phyloP scores from a whole-genome alignment of 1,139 yeast species.

The Geotrichum phurueaensis region DNA sequence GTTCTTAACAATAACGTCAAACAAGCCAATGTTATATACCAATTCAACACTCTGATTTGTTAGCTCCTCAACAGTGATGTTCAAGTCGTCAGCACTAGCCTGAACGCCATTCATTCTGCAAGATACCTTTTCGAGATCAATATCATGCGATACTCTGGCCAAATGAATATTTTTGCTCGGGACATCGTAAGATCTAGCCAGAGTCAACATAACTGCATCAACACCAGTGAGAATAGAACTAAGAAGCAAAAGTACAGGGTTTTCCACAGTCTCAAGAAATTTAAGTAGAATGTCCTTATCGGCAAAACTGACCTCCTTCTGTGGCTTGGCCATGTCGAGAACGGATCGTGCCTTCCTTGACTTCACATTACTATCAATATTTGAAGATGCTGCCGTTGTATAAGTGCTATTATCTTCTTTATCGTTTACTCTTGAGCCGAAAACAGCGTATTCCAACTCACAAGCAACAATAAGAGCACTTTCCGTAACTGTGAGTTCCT shows the following conservation, averaged over 20 bases:
- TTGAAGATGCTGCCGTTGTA: constrained; percentile 3
- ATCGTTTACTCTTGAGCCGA: constrained; percentile 26
- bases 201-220: constrained; percentile 31
- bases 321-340: constrained; percentile 22
- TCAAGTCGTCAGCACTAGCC: constrained; percentile 19
- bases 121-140: not conserved
- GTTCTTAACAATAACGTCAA: constrained; percentile 29
- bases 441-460: constrained; percentile 41
- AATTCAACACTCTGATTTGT: constrained; percentile 30
- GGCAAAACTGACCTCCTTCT: constrained; percentile 37
- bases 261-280: constrained; percentile 33
- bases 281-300: constrained; percentile 34
- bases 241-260: constrained; percentile 36
- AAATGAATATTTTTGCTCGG: constrained; percentile 19
- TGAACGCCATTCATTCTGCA: constrained; percentile 13
- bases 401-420: not conserved
- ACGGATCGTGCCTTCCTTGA: constrained; percentile 2
- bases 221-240: constrained; percentile 34
- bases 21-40: constrained; percentile 33
- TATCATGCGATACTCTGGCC: constrained; percentile 1
- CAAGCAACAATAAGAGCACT: constrained; percentile 46
- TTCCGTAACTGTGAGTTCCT: constrained; percentile 34
- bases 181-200: constrained; percentile 42
- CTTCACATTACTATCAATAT: not conserved
- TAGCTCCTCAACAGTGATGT: constrained; percentile 27